A percentile compares a stretch with the other conserved stretches of the same genome.
Evolutionary conservation across 2,329 filamentous ascomycete genomes (phyloP).

Genomic region (Thelonectria discophora): DNA sequence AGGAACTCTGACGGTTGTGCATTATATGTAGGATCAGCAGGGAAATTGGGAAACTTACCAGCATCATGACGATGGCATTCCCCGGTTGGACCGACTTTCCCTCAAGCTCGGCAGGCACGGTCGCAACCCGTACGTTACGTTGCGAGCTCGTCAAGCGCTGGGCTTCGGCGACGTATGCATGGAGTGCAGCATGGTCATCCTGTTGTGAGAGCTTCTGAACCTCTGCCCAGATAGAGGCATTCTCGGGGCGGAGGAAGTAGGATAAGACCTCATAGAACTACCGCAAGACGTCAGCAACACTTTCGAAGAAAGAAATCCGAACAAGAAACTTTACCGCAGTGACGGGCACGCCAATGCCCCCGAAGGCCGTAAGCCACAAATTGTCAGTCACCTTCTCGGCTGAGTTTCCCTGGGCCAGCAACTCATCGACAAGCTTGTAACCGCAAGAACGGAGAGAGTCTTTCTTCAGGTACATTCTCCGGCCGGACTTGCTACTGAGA

Average conservation of each 20-base stretch:
- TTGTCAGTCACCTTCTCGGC: slow-evolving; percentile 48
- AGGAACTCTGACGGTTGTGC: neutral
- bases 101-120: slow-evolving; percentile 47
- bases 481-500: slow-evolving; percentile 41
- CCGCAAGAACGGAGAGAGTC: slow-evolving; percentile 52
- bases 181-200: slow-evolving; percentile 46
- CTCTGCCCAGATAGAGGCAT: slow-evolving; percentile 53
- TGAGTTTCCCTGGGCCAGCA: slow-evolving; percentile 46
- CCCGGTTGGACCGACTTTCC: slow-evolving; percentile 52
- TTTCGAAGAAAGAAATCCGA: neutral
- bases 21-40: accelerated
- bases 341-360: slow-evolving; percentile 51
- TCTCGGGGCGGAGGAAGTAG: slow-evolving; percentile 53
- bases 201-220: slow-evolving; percentile 51
- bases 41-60: slow-evolving; percentile 45
- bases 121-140: slow-evolving; percentile 50
- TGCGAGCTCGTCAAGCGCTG: slow-evolving; percentile 52
- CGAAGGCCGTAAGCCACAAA: slow-evolving; percentile 53
- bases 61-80: slow-evolving; percentile 50
- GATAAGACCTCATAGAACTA: slow-evolving; percentile 56
- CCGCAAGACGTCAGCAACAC: neutral
- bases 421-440: slow-evolving; percentile 49
- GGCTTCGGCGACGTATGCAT: slow-evolving; percentile 52
- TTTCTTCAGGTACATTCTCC: slow-evolving; percentile 45
- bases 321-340: slow-evolving; percentile 45